Conservation (phyloP, 2,329 filamentous ascomycete species). For the Gnomoniopsis sp. region DNA sequence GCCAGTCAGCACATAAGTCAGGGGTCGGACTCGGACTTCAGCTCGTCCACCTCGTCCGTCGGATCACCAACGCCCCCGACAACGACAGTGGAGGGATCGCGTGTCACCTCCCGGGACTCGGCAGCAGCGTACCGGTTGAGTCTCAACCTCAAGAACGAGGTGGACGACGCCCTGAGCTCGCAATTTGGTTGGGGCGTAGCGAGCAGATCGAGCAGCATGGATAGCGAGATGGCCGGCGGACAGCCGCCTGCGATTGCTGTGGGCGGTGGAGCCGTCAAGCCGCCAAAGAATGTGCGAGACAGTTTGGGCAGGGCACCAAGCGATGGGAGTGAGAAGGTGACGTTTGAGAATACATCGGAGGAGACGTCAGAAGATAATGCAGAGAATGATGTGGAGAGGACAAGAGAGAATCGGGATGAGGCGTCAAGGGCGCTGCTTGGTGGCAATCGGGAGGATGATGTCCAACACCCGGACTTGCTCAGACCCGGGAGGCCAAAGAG, state of each 20-base stretch:
- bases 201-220: conserved; percentile 20
- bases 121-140: conserved; percentile 7
- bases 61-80: not conserved
- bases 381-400: not conserved
- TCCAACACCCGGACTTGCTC: conserved; percentile 1
- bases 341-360: conserved; percentile 4
- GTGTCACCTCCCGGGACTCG: conserved; percentile 8
- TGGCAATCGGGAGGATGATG: not conserved
- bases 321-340: conserved; percentile 20
- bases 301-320: conserved; percentile 21
- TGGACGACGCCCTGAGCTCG: conserved; percentile 30
- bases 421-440: conserved; percentile 10
- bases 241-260: conserved; percentile 20
- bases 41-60: not conserved
- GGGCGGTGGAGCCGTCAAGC: conserved; percentile 20
- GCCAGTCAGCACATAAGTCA: conserved; percentile 11
- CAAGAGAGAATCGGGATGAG: conserved; percentile 5
- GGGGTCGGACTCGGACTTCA: not conserved
- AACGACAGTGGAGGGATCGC: conserved; percentile 6
- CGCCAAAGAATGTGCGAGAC: conserved; percentile 16
- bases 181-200: conserved; percentile 31
- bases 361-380: not conserved
- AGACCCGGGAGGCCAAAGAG: conserved; percentile 14
- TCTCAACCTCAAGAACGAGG: conserved; percentile 21
- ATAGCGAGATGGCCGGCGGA: conserved; percentile 23